Evolutionary conservation across 176 grass and related monocot species (phyloP).

Genomic region (Musa acuminata): DNA sequence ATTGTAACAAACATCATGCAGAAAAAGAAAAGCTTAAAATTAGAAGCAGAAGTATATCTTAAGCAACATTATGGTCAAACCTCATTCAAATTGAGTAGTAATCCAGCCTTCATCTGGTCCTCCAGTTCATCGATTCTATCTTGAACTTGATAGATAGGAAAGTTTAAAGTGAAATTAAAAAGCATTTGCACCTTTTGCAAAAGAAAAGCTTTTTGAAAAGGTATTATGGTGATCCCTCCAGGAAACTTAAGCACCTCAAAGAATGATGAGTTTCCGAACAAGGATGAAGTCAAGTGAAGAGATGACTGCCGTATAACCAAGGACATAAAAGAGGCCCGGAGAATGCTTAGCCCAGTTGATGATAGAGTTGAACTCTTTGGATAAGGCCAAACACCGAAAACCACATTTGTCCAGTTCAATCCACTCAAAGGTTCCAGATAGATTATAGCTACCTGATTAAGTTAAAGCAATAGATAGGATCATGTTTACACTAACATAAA

Average conservation of each 20-base stretch:
- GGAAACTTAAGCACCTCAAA: conserved; percentile 70
- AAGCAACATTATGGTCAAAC: conserved; percentile 18
- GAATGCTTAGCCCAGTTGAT: conserved; percentile 65
- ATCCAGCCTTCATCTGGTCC: conserved; percentile 64
- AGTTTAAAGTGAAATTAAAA: conserved; percentile 87
- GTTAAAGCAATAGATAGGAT: conserved; percentile 14
- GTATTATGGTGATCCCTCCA: conserved; percentile 82
- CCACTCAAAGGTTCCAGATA: conserved; percentile 35
- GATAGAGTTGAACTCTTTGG: conserved; percentile 55
- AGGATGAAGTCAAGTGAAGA: conserved; percentile 51
- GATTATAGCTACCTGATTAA: conserved; percentile 47
- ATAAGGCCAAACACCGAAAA: conserved; percentile 68
- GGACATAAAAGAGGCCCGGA: conserved; percentile 61
- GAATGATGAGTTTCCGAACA: conserved; percentile 65
- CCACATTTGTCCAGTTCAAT: conserved; percentile 67
- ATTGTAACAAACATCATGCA: background rate
- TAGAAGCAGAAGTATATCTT: background rate
- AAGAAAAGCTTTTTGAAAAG: conserved; percentile 65
- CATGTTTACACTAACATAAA: conserved; percentile 7
- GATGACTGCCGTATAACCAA: conserved; percentile 61
- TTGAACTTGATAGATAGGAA: conserved; percentile 58
- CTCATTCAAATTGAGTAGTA: conserved; percentile 66
- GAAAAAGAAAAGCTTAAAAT: background rate
- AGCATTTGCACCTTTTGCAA: conserved; percentile 53
- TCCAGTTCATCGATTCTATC: conserved; percentile 55